Evolutionary conservation across 108 stramenopile species (phyloP).

Genomic region (Fragilariopsis cylindrus): DNA sequence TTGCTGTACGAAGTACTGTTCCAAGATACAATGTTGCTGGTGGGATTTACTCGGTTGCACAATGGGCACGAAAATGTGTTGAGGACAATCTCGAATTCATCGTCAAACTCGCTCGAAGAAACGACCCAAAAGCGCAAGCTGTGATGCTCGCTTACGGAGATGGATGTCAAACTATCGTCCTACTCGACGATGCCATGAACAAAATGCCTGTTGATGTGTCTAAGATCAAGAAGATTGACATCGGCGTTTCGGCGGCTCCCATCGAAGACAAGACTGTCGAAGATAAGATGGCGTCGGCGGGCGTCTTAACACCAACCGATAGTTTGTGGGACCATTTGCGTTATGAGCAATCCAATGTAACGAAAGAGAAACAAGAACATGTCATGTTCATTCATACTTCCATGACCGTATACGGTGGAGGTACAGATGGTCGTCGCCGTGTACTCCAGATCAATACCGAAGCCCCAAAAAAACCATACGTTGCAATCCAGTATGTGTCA

Average conservation of each 20-base stretch:
- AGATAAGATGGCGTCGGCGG: conserved; percentile 26
- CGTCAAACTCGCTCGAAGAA: conserved; percentile 31
- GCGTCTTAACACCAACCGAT: conserved; percentile 35
- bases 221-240: conserved; percentile 29
- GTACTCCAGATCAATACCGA: conserved; percentile 39
- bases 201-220: conserved; percentile 25
- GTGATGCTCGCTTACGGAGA: conserved; percentile 40
- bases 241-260: conserved; percentile 28
- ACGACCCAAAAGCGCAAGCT: conserved; percentile 16
- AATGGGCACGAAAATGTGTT: conserved; percentile 37
- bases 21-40: conserved; percentile 26
- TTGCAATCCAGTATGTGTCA: conserved; percentile 21
- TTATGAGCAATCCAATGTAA: conserved; percentile 6
- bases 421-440: conserved; percentile 22
- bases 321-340: conserved; percentile 44
- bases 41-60: conserved; percentile 22
- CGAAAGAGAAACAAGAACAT: conserved; percentile 26
- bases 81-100: conserved; percentile 43
- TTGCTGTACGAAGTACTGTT: conserved; percentile 28
- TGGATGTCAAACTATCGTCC: conserved; percentile 39
- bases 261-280: conserved; percentile 20
- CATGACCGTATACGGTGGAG: conserved; percentile 21
- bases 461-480: conserved; percentile 13
- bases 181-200: conserved; percentile 36
- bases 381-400: conserved; percentile 35